A percentile compares a stretch with the other conserved stretches of the same genome.
These are phyloP conservation scores for Ophiorrhiza pumila DNA, from an alignment of 257 asterid genomes.

Conservation along the genomic window DNA sequence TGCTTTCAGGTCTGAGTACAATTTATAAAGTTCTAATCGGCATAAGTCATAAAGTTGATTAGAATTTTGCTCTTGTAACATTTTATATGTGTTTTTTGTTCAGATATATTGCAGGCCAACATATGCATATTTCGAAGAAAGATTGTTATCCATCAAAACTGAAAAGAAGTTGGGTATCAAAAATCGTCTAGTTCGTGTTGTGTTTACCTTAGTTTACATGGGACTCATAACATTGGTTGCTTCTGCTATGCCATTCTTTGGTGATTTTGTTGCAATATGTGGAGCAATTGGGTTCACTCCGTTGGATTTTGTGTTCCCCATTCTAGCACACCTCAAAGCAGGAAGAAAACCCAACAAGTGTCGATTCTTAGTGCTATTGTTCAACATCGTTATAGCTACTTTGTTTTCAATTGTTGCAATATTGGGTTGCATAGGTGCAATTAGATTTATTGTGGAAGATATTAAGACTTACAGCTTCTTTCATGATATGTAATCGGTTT, in stretches of 20 bases:
- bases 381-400: constrained; percentile 39
- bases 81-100: background rate
- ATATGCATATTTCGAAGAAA: constrained; percentile 43
- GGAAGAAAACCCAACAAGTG: constrained; percentile 34
- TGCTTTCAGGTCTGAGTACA: constrained; percentile 48
- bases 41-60: too few species aligned
- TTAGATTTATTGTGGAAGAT: constrained; percentile 44
- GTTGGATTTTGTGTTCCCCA: constrained; percentile 55
- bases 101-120: constrained; percentile 69
- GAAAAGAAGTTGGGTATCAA: background rate
- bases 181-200: constrained; percentile 23
- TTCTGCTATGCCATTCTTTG: constrained; percentile 59
- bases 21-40: background rate
- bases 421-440: constrained; percentile 54
- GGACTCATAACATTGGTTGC: constrained; percentile 42
- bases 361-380: constrained; percentile 23
- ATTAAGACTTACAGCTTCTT: constrained; percentile 41
- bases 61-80: too few species aligned
- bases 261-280: constrained; percentile 60
- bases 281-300: constrained; percentile 70
- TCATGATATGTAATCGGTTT: constrained; percentile 52
- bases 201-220: constrained; percentile 40
- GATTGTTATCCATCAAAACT: constrained; percentile 2
- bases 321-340: constrained; percentile 46
- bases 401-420: constrained; percentile 54